These are phyloP conservation scores for Corymbia maculata DNA, from an alignment of 345 rosid genomes.

Conservation along the genomic window DNA sequence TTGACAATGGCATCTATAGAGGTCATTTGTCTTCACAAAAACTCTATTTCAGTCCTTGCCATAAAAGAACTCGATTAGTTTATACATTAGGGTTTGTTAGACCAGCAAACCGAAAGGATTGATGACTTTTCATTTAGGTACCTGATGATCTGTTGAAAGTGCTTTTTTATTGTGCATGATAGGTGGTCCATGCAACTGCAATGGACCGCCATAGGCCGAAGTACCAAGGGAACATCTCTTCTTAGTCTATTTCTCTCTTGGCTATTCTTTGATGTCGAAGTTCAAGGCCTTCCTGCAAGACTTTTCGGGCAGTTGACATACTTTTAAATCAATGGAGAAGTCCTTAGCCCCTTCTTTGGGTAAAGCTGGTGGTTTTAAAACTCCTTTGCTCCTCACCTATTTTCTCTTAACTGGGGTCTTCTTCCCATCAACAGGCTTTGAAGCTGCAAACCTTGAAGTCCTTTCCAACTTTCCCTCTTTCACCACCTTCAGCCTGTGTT, in stretches of 20 bases:
- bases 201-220: conserved; percentile 6
- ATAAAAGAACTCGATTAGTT: conserved; percentile 1
- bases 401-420: conserved; percentile 42
- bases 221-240: conserved; percentile 13
- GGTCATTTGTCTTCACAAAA: conserved; percentile 12
- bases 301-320: conserved; percentile 11
- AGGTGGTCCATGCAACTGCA: conserved; percentile 16
- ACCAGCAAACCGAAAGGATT: not conserved
- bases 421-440: conserved; percentile 17
- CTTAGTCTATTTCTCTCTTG: conserved; percentile 35
- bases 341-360: conserved; percentile 17
- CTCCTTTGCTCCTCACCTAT: conserved; percentile 20
- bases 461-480: conserved; percentile 40
- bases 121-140: conserved; percentile 2
- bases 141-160: conserved; percentile 19
- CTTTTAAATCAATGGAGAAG: conserved; percentile 9
- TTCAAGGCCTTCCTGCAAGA: conserved; percentile 43
- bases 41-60: conserved; percentile 28
- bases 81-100: not conserved
- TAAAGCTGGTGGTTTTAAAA: conserved; percentile 4
- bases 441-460: conserved; percentile 19
- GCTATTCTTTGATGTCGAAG: conserved; percentile 24
- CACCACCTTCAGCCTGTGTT: conserved; percentile 55
- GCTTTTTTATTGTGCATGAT: conserved; percentile 8
- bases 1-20: conserved; percentile 32